Evolutionary conservation across 139 green algal species (phyloP).

Genomic region (Choricystis sp.): DNA sequence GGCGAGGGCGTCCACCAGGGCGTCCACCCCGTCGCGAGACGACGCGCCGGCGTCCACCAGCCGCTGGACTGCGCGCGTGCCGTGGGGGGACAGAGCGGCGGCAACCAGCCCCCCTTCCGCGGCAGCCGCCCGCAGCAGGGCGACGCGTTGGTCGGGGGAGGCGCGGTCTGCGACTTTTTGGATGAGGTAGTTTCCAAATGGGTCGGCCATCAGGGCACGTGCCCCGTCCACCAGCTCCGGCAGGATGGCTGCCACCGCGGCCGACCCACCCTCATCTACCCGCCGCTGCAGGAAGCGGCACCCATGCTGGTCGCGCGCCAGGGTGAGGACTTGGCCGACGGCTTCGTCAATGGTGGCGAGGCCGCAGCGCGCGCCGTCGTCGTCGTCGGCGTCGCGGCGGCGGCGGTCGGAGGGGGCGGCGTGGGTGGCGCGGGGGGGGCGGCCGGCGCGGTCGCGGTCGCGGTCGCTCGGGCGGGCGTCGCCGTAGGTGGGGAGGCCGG

Average conservation of each 20-base stretch:
- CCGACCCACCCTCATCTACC: conserved; percentile 84
- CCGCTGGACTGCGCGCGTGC: conserved; percentile 94
- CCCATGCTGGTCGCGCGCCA: conserved; percentile 93
- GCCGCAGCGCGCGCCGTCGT: too few species aligned
- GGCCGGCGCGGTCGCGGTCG: not conserved
- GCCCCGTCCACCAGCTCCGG: conserved; percentile 60
- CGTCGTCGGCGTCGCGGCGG: not conserved
- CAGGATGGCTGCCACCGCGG: conserved; percentile 59
- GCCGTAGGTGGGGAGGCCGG: conserved; percentile 1
- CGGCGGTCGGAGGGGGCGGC: not conserved
- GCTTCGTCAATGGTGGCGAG: conserved; percentile 49
- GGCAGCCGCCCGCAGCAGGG: conserved; percentile 8
- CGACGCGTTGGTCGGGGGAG: conserved; percentile 70
- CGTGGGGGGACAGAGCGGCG: conserved; percentile 89
- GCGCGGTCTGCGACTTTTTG: conserved; percentile 96
- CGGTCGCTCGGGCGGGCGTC: conserved; percentile 3
- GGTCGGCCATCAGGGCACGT: conserved; percentile 90
- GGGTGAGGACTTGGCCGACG: conserved; percentile 48
- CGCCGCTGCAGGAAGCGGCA: conserved; percentile 95
- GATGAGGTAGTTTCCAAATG: conserved; percentile 99
- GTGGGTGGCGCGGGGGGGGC: not conserved
- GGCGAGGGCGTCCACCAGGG: conserved; percentile 66
- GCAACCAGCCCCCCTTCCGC: conserved; percentile 57
- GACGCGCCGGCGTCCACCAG: conserved; percentile 60
- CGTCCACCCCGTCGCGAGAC: conserved; percentile 43